Percentiles rank a stretch among this genome's conserved stretches.
Conservation (phyloP, 192 early-diverging fungal species). For the Allomyces javanicus region DNA sequence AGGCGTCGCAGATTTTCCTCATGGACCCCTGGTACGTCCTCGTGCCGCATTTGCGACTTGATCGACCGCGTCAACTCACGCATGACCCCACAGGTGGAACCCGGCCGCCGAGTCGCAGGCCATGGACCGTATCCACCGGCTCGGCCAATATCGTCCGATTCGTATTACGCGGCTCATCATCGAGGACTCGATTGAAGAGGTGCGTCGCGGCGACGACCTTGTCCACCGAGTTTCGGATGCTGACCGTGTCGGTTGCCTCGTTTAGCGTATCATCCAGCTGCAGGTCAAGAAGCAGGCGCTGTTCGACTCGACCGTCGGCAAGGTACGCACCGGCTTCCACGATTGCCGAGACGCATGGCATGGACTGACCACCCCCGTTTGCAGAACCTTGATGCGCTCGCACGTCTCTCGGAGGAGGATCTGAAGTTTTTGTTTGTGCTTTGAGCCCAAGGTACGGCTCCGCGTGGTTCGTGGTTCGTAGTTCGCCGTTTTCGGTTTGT, state of each 20-base stretch:
- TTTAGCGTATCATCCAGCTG: conserved; percentile 56
- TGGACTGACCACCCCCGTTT: background rate
- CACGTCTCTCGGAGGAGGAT: conserved; percentile 51
- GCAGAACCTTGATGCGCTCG: conserved; percentile 51
- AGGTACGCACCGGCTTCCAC: background rate
- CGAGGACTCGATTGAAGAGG: conserved; percentile 73
- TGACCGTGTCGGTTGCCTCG: background rate
- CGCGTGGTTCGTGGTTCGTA: too few relatives aligned
- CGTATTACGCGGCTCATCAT: conserved; percentile 74
- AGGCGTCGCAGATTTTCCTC: conserved; percentile 63
- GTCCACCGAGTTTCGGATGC: background rate
- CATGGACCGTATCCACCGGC: conserved; percentile 83
- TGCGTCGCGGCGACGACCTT: background rate
- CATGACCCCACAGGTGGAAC: conserved; percentile 29
- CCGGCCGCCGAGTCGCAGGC: conserved; percentile 53
- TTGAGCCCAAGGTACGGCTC: conserved; percentile 9
- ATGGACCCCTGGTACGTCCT: conserved; percentile 5
- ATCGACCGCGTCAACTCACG: background rate
- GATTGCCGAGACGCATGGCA: background rate
- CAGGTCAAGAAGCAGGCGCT: conserved; percentile 87
- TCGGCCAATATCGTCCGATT: conserved; percentile 81
- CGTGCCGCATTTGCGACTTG: background rate
- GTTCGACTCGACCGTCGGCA: conserved; percentile 71
- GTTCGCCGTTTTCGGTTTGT: too few relatives aligned
- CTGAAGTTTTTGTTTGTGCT: conserved; percentile 67